phyloP scores from a whole-genome alignment of 2,329 filamentous ascomycete species.

The Hyphodiscus sp. region DNA sequence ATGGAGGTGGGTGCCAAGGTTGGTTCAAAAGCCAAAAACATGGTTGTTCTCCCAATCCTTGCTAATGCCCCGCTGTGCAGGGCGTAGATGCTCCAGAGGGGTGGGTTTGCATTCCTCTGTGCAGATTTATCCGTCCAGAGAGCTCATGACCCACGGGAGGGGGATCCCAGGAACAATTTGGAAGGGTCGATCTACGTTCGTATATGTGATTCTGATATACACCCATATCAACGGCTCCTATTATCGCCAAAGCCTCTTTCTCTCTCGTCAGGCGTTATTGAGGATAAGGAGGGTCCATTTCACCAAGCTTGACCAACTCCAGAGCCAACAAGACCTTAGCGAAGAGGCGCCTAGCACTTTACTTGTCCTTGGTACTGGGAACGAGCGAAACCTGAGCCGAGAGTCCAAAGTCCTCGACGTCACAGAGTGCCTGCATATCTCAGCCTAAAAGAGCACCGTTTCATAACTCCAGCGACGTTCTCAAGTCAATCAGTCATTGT shows the following conservation, averaged over 20 bases:
- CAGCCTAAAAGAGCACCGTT: background rate
- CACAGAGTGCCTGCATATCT: background rate
- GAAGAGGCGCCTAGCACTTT: too few relatives aligned
- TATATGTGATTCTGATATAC: background rate
- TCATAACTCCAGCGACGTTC: background rate
- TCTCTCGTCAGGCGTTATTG: too few relatives aligned
- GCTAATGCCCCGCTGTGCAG: background rate
- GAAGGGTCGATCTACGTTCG: background rate
- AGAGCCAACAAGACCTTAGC: too few relatives aligned
- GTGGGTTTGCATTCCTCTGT: background rate
- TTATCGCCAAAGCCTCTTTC: too few relatives aligned
- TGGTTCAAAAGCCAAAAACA: background rate
- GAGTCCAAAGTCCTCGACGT: background rate
- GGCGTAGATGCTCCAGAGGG: background rate
- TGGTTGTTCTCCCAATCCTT: background rate
- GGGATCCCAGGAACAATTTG: background rate
- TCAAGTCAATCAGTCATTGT: background rate
- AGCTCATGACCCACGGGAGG: constrained; percentile 1
- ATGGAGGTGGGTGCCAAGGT: background rate
- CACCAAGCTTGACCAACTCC: too few relatives aligned
- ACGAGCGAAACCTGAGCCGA: too few relatives aligned
- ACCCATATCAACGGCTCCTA: too few relatives aligned
- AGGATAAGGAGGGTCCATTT: too few relatives aligned
- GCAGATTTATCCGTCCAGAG: background rate
- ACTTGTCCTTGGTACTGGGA: too few relatives aligned